These are phyloP conservation scores for Adenanthera pavonina DNA, from an alignment of 306 rosid genomes.

Conservation along the genomic window DNA sequence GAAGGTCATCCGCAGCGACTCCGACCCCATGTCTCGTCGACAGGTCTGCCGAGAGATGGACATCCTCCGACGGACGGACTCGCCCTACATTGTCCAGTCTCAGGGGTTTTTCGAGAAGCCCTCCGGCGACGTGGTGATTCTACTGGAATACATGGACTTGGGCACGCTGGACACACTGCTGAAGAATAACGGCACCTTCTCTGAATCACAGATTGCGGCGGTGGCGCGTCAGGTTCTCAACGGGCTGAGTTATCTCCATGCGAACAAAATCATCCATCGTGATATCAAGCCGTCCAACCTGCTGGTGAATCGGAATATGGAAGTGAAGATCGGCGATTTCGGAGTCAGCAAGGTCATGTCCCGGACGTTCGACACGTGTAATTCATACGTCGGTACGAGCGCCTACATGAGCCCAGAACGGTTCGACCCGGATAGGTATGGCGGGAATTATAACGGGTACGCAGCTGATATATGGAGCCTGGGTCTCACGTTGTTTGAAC, in stretches of 20 bases:
- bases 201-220: slow-evolving; percentile 52
- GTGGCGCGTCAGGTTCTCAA: slow-evolving; percentile 75
- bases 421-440: slow-evolving; percentile 82
- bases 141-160: slow-evolving; percentile 78
- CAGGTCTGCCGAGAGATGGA: slow-evolving; percentile 67
- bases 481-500: slow-evolving; percentile 85
- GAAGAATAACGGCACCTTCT: slow-evolving; percentile 55
- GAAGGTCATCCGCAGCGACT: slow-evolving; percentile 57
- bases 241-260: slow-evolving; percentile 78
- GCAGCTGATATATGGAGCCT: slow-evolving; percentile 91
- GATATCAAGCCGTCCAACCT: slow-evolving; percentile 87
- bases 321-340: slow-evolving; percentile 86
- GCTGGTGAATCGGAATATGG: slow-evolving; percentile 54
- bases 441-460: slow-evolving; percentile 82
- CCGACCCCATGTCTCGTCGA: slow-evolving; percentile 66
- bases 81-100: slow-evolving; percentile 57
- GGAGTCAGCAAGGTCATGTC: slow-evolving; percentile 85
- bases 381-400: slow-evolving; percentile 89
- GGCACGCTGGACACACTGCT: slow-evolving; percentile 69
- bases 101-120: slow-evolving; percentile 77
- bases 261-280: slow-evolving; percentile 80
- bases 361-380: slow-evolving; percentile 77
- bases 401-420: slow-evolving; percentile 99
- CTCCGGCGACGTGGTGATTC: slow-evolving; percentile 71
- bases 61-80: slow-evolving; percentile 86